A percentile compares a stretch with the other conserved stretches of the same genome.
These are phyloP conservation scores for Scopulariopsis brevicaulis DNA, from an alignment of 2,329 filamentous ascomycete genomes.

Conservation along the genomic window DNA sequence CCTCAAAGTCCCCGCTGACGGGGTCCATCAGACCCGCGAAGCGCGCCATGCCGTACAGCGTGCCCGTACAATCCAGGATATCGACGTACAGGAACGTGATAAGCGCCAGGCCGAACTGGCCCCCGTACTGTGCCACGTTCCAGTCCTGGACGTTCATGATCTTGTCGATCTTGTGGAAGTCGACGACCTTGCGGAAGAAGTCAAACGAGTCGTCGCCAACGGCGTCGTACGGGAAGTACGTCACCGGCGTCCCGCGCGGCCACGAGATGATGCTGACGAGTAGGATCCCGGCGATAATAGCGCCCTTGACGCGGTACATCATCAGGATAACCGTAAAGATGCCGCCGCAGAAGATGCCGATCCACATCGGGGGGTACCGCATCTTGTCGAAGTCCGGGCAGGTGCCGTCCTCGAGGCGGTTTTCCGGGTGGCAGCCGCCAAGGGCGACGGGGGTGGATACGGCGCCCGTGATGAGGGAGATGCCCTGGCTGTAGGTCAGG, in stretches of 20 bases:
- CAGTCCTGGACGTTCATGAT: constrained; percentile 64
- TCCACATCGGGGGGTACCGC: constrained; percentile 75
- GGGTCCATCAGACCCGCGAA: constrained; percentile 56
- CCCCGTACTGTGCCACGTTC: constrained; percentile 55
- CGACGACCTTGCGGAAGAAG: constrained; percentile 82
- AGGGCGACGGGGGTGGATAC: constrained; percentile 58
- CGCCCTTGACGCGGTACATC: constrained; percentile 79
- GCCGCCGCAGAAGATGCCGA: constrained; percentile 79
- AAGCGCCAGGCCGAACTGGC: constrained; percentile 69
- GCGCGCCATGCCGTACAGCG: constrained; percentile 71
- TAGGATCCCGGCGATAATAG: constrained; percentile 72
- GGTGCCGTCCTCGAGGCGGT: constrained; percentile 31
- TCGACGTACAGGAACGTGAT: constrained; percentile 74
- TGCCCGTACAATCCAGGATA: constrained; percentile 68
- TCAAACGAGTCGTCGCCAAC: constrained; percentile 62
- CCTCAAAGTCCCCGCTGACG: constrained; percentile 70
- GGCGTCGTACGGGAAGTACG: constrained; percentile 66
- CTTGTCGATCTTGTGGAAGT: constrained; percentile 65
- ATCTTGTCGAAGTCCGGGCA: constrained; percentile 58
- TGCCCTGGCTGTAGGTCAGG: constrained; percentile 70
- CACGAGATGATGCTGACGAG: constrained; percentile 83
- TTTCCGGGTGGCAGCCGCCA: constrained; percentile 52
- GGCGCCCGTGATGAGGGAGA: constrained; percentile 66
- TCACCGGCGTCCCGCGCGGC: constrained; percentile 66
- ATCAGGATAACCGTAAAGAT: constrained; percentile 70